Base-by-base conservation (phyloP, 441 rosid genomes). In the Metrosideros polymorpha region DNA sequence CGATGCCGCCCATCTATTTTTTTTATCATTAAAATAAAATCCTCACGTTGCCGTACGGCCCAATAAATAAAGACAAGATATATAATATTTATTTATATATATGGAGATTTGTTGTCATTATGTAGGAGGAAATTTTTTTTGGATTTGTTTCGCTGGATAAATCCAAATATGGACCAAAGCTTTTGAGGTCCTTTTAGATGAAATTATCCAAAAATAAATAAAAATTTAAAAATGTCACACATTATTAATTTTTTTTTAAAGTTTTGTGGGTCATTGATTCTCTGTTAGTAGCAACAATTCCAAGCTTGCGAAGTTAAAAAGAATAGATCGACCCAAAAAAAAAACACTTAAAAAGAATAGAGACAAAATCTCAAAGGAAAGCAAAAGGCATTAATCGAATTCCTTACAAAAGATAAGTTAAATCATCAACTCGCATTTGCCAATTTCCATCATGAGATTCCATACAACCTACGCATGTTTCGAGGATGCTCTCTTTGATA, bases 1-100 rank as follows among this genome's bases (percentile, higher is more conserved):
- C 52, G 39, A 84, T 84, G 86, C 86, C 86, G 86, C 82, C 86
- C 86, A 49, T 84, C 45, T 29, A 61, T 61, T 43, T 61, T 42
- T 27, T 10, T 3, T 17, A 39, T 71, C 47, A 22, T 71, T 39
- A 22, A 24, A 24, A 39, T 39, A 22, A 42, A 47, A 22, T 10
- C 79, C 17, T 22, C 5, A 35, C 22, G 14, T 12, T 71, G n/a
- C 79, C 79, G 79, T 71, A 39, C 47, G 6, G 13, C n/a, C 47
- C n/a, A 22, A 19, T 71, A 22, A 42, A 71, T 35, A 71, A 39
- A 6, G n/a, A 39, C 3, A 63, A 71, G 32, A 29, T 52, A 29
- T 18, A 7, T 29, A 7, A 7, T 15, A 29, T 29, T 12, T 22
- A 55, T 4, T 24, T 29, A 15, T 19, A 32, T 18, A 8, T 19